Evolutionary conservation across 2,329 filamentous ascomycete genomes (phyloP), one percentile per base, ranked within the genome.

Genomic region (Fusarium floridanum): DNA sequence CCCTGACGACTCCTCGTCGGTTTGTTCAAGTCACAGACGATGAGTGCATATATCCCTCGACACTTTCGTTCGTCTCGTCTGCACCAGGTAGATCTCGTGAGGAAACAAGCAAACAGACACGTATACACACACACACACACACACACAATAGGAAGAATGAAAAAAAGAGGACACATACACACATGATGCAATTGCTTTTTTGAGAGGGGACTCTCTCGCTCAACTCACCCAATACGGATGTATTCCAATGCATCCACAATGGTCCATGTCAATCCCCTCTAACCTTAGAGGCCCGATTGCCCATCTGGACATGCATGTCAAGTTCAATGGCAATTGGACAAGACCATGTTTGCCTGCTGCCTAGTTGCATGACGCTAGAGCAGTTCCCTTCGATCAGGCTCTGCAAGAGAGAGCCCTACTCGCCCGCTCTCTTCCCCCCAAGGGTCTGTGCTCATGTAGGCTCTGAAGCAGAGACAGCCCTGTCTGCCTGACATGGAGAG

Each of bases 301-400:
- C 43, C 43, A 48, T 60, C 17, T 14, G 16, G 24, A 41, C 37
- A 6, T 37, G 48, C 22, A 53, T 60, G 27, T 61, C 57, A 29
- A 22, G 22, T 64, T 64, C 43, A 37, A 57, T 57, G 34, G 29
- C 50, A 64, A 66, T 66, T 68, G 64, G 70, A 20, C 10, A 36
- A 53, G 22, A 5, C 34, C 41, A 34, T 27, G 71, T 64, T 62
- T 74, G 63, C 62, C 48, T 53, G 24, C 24, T 27, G 43, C 22
- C 43, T 27, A 53, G 48, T 53, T n/a, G 24, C 24, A 50, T 27
- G 24, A 48, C 43, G 48, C 48, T 29, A 53, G 17, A 53, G 48
- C 10, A n/a, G 48, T 53, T 53, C 48, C 22, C 43, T 29, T 29
- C 27, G 48, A 53, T 53, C 48, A 53, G 48, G 48, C 24, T 53